Percentiles rank a stretch among this genome's conserved stretches.
phyloP scores from a whole-genome alignment of 1,284 basidiomycete genomes.

The Austroboletus olivaceoglutinosus region DNA sequence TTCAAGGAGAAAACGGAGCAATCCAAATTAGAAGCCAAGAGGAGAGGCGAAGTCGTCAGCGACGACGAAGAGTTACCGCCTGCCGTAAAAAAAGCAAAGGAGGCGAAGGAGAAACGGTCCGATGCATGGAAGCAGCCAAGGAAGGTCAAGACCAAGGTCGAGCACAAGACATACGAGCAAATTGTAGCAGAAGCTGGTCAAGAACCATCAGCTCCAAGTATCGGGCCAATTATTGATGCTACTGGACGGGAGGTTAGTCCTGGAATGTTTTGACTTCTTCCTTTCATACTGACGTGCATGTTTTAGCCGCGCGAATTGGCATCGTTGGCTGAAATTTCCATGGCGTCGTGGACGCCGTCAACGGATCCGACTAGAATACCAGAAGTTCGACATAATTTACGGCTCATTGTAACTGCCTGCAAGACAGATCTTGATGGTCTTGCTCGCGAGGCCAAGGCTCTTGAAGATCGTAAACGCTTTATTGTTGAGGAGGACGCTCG shows the following conservation, averaged over 20 bases:
- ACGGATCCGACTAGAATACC: conserved; percentile 85
- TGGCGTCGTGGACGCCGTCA: conserved; percentile 81
- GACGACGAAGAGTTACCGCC: conserved; percentile 65
- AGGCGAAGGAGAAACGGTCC: conserved; percentile 56
- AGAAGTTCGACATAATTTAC: conserved; percentile 93
- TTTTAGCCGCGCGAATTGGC: conserved; percentile 75
- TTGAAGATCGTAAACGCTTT: conserved; percentile 78
- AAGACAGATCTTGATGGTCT: conserved; percentile 84
- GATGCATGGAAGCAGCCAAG: conserved; percentile 81
- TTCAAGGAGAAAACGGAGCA: conserved; percentile 88
- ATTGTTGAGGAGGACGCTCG: conserved; percentile 70
- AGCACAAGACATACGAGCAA: conserved; percentile 95
- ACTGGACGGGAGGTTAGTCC: conserved; percentile 80
- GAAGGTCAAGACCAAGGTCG: conserved; percentile 79
- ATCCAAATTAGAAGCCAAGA: conserved; percentile 77
- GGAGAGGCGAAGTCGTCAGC: conserved; percentile 71
- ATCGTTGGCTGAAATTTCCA: conserved; percentile 75
- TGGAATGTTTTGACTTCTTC: background rate
- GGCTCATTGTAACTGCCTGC: conserved; percentile 80
- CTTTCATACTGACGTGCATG: conserved; percentile 12
- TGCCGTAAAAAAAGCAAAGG: conserved; percentile 49
- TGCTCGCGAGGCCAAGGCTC: conserved; percentile 82
- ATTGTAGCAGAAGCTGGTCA: conserved; percentile 82
- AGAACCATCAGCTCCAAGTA: conserved; percentile 50
- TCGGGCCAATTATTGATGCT: conserved; percentile 92